Evolutionary conservation across 2,329 filamentous ascomycete genomes (phyloP), one percentile per base, ranked within the genome.

Genomic region (Helotiales sp.): DNA sequence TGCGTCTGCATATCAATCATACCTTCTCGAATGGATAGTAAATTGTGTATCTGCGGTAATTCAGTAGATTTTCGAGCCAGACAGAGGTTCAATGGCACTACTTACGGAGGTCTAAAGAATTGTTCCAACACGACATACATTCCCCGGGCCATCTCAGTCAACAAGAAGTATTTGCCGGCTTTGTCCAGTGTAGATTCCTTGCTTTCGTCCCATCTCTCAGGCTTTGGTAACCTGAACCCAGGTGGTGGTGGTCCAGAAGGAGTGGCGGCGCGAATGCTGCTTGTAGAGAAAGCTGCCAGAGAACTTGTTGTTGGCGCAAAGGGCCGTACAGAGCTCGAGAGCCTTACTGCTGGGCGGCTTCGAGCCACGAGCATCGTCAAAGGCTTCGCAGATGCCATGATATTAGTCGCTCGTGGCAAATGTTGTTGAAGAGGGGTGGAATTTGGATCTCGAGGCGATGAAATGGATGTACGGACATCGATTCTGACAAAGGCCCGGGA

Each of bases 81-180:
- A 22, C 67, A 48, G 64, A 57, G 48, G 48, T 58, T 63, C 61
- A 66, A 67, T 63, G 58, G 60, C 48, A 57, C 25, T 22, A 92
- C 92, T 83, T 83, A 98, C 90, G 95, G 93, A 78, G 93, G 91
- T 76, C 95, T 83, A 82, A 99, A 98, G 84, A 89, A 99, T 81
- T 99, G 93, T 84, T 99, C 95, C 73, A 99, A 74, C 76, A 95
- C 86, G 67, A 99, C 87, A 73, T 97, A 99, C 95, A 99, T 98
- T 76, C 95, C 95, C 72, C 95, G 87, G 74, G 91, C 83, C 89
- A 98, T 95, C 82, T 99, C 95, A 54, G 90, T 87, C 81, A 98
- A 79, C 73, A 99, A 83, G 79, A 99, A 99, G 81, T 92, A 98
- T 74, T 93, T 95, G 68, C 90, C 92, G 63, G 91, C 82, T 74